Conservation (phyloP, 2,329 filamentous ascomycete species). For the Xylariales sp. region DNA sequence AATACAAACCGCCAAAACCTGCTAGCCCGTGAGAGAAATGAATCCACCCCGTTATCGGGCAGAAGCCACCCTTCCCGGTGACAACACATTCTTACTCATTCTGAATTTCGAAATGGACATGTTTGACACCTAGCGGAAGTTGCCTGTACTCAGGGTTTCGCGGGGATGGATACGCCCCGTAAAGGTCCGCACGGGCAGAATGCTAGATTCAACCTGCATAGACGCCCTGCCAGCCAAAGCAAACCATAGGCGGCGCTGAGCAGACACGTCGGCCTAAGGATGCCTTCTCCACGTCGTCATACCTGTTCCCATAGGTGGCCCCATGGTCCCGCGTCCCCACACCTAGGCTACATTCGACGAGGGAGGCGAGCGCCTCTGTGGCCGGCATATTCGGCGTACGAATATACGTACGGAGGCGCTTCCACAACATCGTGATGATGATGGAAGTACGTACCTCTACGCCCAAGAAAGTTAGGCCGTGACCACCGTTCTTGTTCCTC, state of each 20-base stretch:
- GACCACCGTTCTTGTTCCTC: constrained; percentile 29
- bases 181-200: background rate
- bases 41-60: background rate
- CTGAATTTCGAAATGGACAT: background rate
- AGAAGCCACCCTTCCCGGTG: background rate
- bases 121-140: background rate
- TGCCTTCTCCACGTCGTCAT: background rate
- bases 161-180: constrained; percentile 9
- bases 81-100: background rate
- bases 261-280: background rate
- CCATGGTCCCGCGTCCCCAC: constrained; percentile 16
- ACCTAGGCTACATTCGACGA: constrained; percentile 10
- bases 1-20: background rate
- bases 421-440: constrained; percentile 24
- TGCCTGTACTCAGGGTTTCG: background rate
- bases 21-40: background rate
- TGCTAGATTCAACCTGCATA: background rate
- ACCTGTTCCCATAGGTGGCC: background rate
- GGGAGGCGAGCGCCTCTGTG: constrained; percentile 11
- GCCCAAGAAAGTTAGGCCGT: constrained; percentile 18
- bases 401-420: constrained; percentile 17
- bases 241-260: background rate
- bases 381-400: constrained; percentile 21
- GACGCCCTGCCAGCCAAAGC: constrained; percentile 13
- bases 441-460: constrained; percentile 10